Percentiles rank a stretch among this genome's conserved stretches.
Conservation (phyloP, 441 rosid genomes). For the Pelargonium myrrhifolium region DNA sequence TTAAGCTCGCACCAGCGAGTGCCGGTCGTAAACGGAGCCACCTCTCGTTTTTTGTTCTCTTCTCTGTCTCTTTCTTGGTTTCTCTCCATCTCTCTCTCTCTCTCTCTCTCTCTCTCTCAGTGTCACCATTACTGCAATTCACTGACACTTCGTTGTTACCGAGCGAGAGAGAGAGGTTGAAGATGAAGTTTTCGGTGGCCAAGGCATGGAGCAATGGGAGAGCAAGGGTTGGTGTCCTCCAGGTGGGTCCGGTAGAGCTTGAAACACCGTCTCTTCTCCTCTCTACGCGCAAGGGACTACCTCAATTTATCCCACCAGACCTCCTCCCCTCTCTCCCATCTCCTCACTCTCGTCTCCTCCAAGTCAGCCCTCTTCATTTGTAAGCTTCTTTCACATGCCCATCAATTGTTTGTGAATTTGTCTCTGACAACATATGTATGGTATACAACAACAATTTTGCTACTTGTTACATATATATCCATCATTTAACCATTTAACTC, state of each 20-base stretch:
- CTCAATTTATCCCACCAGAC: slow-evolving; percentile 57
- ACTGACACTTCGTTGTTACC: neutral
- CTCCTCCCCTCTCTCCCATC: slow-evolving; percentile 50
- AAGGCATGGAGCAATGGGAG: slow-evolving; percentile 42
- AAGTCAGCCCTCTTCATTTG: slow-evolving; percentile 72
- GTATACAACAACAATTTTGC: neutral
- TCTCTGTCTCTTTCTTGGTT: neutral
- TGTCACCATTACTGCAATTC: neutral
- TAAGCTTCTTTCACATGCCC: slow-evolving; percentile 19
- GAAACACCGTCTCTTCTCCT: slow-evolving; percentile 70
- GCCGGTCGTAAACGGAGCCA: too few species aligned
- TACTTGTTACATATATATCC: neutral
- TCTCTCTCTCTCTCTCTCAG: too few species aligned
- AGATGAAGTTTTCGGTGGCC: slow-evolving; percentile 46
- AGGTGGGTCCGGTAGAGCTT: slow-evolving; percentile 31
- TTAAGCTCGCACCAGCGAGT: neutral
- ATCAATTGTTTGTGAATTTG: slow-evolving; percentile 1
- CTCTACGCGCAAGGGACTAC: slow-evolving; percentile 62
- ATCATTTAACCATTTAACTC: too few species aligned
- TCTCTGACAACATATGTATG: neutral
- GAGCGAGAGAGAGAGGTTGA: neutral
- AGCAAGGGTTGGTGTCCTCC: slow-evolving; percentile 46
- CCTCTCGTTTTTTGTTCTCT: neutral
- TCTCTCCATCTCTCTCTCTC: neutral
- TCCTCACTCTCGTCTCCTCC: slow-evolving; percentile 55